Evolutionary conservation across 768 basidiomycete species (phyloP).

Genomic region (Pleurotus platypus): DNA sequence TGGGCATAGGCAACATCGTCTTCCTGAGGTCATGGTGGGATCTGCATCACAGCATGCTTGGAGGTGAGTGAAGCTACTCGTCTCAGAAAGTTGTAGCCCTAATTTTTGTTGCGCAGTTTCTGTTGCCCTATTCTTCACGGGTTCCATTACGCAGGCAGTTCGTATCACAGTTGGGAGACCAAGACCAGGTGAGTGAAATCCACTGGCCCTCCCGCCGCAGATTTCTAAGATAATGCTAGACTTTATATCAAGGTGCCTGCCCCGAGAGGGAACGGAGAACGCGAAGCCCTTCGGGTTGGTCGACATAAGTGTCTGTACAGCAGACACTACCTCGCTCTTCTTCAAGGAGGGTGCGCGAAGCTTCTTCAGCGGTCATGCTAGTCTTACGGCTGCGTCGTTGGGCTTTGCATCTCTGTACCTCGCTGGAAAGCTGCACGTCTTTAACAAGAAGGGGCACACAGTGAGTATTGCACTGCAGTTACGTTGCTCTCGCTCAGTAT

Average conservation of each 20-base stretch:
- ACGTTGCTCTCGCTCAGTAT: background rate
- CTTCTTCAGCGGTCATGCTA: conserved; percentile 24
- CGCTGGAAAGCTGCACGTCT: conserved; percentile 20
- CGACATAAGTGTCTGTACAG: conserved; percentile 18
- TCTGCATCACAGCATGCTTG: conserved; percentile 17
- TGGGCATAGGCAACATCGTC: conserved; percentile 16
- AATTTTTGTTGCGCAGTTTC: conserved; percentile 13
- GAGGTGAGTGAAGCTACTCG: conserved; percentile 10
- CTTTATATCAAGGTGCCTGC: conserved; percentile 20
- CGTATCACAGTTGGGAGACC: conserved; percentile 17
- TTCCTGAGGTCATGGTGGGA: conserved; percentile 20
- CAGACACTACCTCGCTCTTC: conserved; percentile 13
- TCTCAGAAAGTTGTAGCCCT: background rate
- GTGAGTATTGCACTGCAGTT: conserved; percentile 8
- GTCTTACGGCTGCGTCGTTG: conserved; percentile 16
- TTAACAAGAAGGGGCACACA: conserved; percentile 15
- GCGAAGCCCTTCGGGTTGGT: conserved; percentile 18
- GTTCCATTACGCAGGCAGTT: conserved; percentile 15
- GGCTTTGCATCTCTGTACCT: conserved; percentile 18
- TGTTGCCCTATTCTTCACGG: conserved; percentile 11
- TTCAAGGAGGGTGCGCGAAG: conserved; percentile 22
- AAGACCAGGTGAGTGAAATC: conserved; percentile 14
- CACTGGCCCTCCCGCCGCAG: background rate
- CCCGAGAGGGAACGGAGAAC: conserved; percentile 14
- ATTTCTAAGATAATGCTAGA: conserved; percentile 7